These are phyloP conservation scores for Hortiboletus campestris DNA, from an alignment of 768 basidiomycete genomes.

Conservation along the genomic window DNA sequence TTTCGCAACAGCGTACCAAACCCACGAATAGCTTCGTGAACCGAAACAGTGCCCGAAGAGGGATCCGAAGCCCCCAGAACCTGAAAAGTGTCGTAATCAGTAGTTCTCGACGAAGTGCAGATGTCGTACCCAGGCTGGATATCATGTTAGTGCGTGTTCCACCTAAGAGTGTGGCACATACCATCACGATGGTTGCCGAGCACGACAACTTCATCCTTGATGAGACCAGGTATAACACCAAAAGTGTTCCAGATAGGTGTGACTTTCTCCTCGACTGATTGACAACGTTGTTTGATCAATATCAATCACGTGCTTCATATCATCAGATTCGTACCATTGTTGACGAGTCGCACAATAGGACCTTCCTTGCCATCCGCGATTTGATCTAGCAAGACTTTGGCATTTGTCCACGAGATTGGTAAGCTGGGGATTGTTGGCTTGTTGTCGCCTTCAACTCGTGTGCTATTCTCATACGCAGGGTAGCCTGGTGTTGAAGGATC, in stretches of 20 bases:
- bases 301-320: neutral
- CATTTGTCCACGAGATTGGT: slow-evolving; percentile 90
- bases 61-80: slow-evolving; percentile 57
- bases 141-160: slow-evolving; percentile 6
- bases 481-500: slow-evolving; percentile 87
- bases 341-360: slow-evolving; percentile 49
- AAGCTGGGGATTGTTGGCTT: slow-evolving; percentile 79
- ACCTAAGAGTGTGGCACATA: slow-evolving; percentile 28
- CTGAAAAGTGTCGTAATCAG: slow-evolving; percentile 16
- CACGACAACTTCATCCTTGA: slow-evolving; percentile 82
- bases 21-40: slow-evolving; percentile 56
- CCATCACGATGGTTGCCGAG: slow-evolving; percentile 91
- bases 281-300: neutral
- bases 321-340: slow-evolving; percentile 42
- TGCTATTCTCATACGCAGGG: slow-evolving; percentile 82
- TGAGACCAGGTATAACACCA: slow-evolving; percentile 80
- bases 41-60: slow-evolving; percentile 53
- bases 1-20: slow-evolving; percentile 47
- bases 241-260: slow-evolving; percentile 93
- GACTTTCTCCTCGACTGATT: slow-evolving; percentile 69
- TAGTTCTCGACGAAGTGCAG: neutral
- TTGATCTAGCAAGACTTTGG: slow-evolving; percentile 57
- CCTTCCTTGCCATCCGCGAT: slow-evolving; percentile 36
- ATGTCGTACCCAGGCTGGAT: slow-evolving; percentile 23
- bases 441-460: slow-evolving; percentile 57